A percentile compares a stretch with the other conserved stretches of the same genome.
phyloP scores from a whole-genome alignment of 768 basidiomycete genomes.

The Tricholoma hemisulphureum region DNA sequence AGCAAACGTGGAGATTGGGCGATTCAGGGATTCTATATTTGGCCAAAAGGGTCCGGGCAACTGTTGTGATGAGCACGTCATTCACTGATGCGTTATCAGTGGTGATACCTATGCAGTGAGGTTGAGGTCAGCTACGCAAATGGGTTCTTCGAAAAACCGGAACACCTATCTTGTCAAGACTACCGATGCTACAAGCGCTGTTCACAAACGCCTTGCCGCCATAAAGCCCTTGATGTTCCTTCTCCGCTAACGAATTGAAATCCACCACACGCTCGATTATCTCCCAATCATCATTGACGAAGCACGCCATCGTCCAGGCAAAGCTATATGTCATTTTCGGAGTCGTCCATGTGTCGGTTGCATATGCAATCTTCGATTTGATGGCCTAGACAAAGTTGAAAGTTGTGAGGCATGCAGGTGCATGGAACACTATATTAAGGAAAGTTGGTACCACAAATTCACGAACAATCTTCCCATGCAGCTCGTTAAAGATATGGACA shows the following conservation, averaged over 20 bases:
- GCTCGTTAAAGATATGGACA: too few relatives aligned
- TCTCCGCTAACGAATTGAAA: slow-evolving; percentile 30
- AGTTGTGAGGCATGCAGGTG: too few relatives aligned
- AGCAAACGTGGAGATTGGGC: background rate
- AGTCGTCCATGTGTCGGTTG: background rate
- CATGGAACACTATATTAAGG: too few relatives aligned
- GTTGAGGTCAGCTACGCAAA: too few relatives aligned
- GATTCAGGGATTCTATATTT: background rate
- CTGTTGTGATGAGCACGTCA: background rate
- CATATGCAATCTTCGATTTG: slow-evolving; percentile 1
- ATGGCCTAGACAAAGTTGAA: too few relatives aligned
- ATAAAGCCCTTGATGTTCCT: slow-evolving; percentile 21
- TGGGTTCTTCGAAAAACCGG: too few relatives aligned
- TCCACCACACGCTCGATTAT: slow-evolving; percentile 32
- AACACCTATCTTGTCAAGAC: too few relatives aligned
- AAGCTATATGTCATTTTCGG: background rate
- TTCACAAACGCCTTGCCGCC: too few relatives aligned
- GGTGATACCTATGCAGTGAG: too few relatives aligned
- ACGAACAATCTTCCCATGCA: too few relatives aligned
- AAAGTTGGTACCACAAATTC: too few relatives aligned
- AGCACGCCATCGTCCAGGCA: slow-evolving; percentile 3
- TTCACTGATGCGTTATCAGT: background rate
- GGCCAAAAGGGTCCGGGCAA: background rate
- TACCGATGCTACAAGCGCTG: too few relatives aligned
- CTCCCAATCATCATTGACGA: slow-evolving; percentile 32